Conservation (phyloP, 176 grass and related monocot genomes). For the Hsuehochloa calcarea region DNA sequence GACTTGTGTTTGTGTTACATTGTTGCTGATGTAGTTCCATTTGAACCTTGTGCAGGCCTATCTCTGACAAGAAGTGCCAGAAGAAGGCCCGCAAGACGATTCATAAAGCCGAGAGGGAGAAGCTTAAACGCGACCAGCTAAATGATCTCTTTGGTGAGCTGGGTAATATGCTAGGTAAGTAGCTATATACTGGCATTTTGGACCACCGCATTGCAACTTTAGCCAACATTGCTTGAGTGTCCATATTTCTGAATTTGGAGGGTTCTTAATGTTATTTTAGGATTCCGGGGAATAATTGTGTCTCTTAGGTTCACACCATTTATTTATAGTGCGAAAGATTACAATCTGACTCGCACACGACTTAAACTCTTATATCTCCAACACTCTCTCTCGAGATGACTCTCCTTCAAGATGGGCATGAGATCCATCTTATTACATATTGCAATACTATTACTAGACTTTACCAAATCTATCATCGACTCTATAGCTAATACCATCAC, state of each 20-base stretch:
- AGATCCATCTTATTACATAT: no score
- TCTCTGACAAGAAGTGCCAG: constrained; percentile 49
- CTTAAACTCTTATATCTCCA: no score
- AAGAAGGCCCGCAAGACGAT: constrained; percentile 57
- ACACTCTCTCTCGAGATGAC: no score
- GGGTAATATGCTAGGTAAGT: constrained; percentile 61
- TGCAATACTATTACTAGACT: no score
- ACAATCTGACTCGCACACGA: no score
- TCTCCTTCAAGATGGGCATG: no score
- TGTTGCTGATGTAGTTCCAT: neutral
- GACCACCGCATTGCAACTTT: neutral
- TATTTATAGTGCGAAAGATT: no score
- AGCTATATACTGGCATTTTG: neutral
- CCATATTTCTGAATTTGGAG: neutral
- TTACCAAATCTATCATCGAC: no score
- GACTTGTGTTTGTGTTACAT: neutral
- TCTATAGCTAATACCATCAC: no score
- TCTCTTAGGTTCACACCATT: no score
- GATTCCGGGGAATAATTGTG: no score
- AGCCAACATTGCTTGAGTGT: neutral
- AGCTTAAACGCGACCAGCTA: constrained; percentile 75
- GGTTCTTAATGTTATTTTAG: neutral
- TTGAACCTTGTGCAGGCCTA: constrained; percentile 36
- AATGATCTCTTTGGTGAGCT: constrained; percentile 75
- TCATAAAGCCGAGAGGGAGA: constrained; percentile 84